A percentile compares a stretch with the other conserved stretches of the same genome.
Evolutionary conservation across 768 basidiomycete species (phyloP).

Genomic region (Rhodotorula kratochvilovae): DNA sequence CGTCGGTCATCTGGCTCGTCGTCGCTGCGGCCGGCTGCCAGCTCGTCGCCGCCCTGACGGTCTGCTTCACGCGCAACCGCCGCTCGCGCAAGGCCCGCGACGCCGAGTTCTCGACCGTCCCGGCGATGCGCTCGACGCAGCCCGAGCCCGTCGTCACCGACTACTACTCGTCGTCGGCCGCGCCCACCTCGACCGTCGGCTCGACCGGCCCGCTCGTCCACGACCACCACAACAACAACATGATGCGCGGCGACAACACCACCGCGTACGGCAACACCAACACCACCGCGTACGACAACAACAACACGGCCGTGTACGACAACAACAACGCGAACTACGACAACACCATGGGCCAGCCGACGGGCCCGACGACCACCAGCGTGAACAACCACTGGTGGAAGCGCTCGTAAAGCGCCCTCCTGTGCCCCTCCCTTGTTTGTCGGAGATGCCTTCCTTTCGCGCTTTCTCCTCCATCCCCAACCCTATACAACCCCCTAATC

Average conservation of each 20-base stretch:
- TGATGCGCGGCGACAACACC: background rate
- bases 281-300: constrained; percentile 7
- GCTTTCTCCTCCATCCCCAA: too few relatives aligned
- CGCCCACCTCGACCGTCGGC: constrained; percentile 9
- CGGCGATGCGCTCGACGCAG: constrained; percentile 26
- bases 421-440: background rate
- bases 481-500: too few relatives aligned
- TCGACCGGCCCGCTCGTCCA: constrained; percentile 19
- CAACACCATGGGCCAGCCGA: background rate
- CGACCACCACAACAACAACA: constrained; percentile 11
- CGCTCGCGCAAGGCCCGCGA: constrained; percentile 7
- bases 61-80: constrained; percentile 36
- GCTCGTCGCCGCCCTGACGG: constrained; percentile 13
- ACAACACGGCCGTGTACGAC: background rate
- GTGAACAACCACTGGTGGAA: constrained; percentile 25
- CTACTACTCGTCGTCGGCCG: background rate
- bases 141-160: background rate
- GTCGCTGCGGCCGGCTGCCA: constrained; percentile 28
- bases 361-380: background rate
- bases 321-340: background rate
- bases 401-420: background rate
- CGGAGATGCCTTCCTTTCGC: too few relatives aligned
- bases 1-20: constrained; percentile 29
- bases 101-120: constrained; percentile 5
- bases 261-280: background rate